These are phyloP conservation scores for Rhododendron ovatum DNA, from an alignment of 148 eudicot species.

Conservation along the genomic window DNA sequence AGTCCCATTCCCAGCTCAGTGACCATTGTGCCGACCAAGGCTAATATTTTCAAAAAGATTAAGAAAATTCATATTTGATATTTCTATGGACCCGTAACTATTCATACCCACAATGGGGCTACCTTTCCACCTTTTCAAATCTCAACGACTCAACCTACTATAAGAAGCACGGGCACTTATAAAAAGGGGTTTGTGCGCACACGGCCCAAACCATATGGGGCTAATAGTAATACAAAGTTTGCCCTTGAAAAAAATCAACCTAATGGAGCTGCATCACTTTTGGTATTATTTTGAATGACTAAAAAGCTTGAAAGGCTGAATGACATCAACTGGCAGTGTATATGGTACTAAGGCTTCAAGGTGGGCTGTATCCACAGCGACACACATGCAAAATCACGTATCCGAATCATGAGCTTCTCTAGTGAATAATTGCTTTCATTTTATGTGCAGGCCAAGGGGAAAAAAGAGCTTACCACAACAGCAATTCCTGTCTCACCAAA, in stretches of 20 bases:
- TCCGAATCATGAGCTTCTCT: not conserved
- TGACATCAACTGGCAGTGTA: not conserved
- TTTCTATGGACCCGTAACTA: not conserved
- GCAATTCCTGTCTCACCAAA: conserved; percentile 87
- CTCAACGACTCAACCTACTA: not conserved
- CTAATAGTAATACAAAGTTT: not conserved
- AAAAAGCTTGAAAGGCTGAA: not conserved
- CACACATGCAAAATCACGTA: not conserved
- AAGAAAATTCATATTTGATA: not conserved
- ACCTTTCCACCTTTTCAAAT: not conserved
- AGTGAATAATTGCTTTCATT: not conserved
- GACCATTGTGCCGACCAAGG: not conserved
- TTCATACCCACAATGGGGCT: not conserved
- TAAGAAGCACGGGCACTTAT: not conserved
- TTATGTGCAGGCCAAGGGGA: not conserved
- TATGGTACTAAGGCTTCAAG: not conserved
- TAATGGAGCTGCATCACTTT: not conserved
- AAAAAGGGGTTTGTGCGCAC: not conserved
- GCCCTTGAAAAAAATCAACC: not conserved
- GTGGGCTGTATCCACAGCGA: not conserved
- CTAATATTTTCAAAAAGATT: not conserved
- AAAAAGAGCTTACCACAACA: conserved; percentile 52
- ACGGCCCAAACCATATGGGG: not conserved
- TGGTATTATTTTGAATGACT: not conserved
- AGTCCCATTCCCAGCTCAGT: not conserved